A percentile compares a stretch with the other conserved stretches of the same genome.
Conservation (phyloP, 2,329 filamentous ascomycete species). For the Xylaria sp. region DNA sequence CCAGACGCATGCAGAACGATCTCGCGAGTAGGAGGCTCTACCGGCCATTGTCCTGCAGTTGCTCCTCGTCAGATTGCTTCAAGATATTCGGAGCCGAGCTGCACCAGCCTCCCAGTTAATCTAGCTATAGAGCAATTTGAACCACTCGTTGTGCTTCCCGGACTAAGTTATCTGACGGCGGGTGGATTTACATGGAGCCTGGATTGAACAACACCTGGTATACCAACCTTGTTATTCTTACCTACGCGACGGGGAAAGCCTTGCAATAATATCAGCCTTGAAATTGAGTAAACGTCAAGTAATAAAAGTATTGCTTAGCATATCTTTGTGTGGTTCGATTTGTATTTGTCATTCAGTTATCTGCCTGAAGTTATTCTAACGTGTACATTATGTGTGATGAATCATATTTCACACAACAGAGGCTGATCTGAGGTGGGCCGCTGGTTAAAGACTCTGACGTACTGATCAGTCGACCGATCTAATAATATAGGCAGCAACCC, state of each 20-base stretch:
- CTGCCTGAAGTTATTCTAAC: background rate
- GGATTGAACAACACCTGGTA: background rate
- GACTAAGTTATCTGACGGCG: background rate
- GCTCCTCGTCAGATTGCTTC: background rate
- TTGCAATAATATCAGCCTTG: background rate
- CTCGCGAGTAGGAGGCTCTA: background rate
- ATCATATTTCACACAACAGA: background rate
- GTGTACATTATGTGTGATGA: background rate
- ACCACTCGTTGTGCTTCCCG: background rate
- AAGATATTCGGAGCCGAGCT: background rate
- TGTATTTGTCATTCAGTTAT: background rate
- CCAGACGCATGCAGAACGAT: constrained; percentile 1
- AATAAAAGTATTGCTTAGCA: background rate
- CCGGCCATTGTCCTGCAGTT: background rate
- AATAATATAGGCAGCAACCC: background rate
- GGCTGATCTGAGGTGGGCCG: background rate
- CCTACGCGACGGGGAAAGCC: background rate
- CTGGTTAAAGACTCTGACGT: background rate
- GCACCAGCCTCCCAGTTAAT: background rate
- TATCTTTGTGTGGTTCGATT: background rate
- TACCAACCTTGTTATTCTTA: background rate
- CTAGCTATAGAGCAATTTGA: background rate
- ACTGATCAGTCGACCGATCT: background rate
- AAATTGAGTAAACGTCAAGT: background rate
- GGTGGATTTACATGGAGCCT: background rate